Base-by-base conservation (phyloP, 1,284 basidiomycete species). In the Ustilago vetiveriae region DNA sequence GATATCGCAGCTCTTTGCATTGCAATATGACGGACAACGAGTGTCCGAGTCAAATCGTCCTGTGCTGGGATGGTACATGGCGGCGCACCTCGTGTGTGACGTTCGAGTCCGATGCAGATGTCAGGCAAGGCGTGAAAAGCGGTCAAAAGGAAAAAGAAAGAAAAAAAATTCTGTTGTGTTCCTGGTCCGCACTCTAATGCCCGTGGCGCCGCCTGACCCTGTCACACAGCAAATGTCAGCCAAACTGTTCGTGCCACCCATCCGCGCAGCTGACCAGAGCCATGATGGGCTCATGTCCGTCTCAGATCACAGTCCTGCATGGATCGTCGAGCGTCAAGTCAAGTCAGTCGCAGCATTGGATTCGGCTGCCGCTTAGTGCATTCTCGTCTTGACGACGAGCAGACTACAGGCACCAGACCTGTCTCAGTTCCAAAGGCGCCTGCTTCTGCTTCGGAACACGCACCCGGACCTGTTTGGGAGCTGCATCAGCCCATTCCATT, bases 381-480 rank as follows among this genome's bases (percentile, higher is more conserved):
- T 29, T 26, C 23, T 37, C 19, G 7, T 6, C 16, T 8, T 6
- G 33, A 24, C 24, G 8, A 16, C 39, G 19, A 42, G 17, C 23
- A 40, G 24, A 16, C 22, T 22, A 27, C 17, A 13, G 16, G 17
- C n/a, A 21, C 6, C 36, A 37, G n/a, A 37, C 8, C 6, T 37
- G 36, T 37, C 17, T 30, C 22, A 22, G 17, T 27, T 19, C 29
- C 19, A n/a, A n/a, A n/a, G 14, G 27, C 19, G 30, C 26, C 33
- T 19, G 35, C 26, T 24, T n/a, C n/a, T 40, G 44, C 52, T 24
- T 55, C 53, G 53, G 53, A 48, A 37, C 22, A 26, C 11, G 14
- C 24, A 35, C 38, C 52, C 43, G 52, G 38, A 22, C 24, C 26
- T 16, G 9, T 35, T 22, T 11, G 5, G 22, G 13, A 22, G 24